Percentiles rank a stretch among this genome's conserved stretches.
phyloP scores from a whole-genome alignment of 164 flowering plant species.

The Annona squamosa region DNA sequence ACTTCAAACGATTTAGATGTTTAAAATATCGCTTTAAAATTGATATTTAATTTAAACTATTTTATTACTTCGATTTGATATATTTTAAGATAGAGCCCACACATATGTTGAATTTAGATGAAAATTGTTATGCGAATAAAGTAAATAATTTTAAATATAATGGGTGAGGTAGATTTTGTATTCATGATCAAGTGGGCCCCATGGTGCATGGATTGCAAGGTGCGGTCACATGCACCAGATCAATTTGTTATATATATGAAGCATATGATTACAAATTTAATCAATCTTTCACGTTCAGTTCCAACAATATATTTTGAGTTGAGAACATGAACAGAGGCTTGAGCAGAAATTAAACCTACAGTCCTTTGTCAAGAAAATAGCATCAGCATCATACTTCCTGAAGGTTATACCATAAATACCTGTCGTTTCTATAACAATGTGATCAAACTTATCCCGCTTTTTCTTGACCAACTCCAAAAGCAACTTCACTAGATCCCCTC shows the following conservation, averaged over 20 bases:
- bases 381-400: not conserved
- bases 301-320: not conserved
- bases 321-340: not conserved
- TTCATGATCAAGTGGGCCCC: too few relatives aligned
- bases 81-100: too few relatives aligned
- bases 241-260: too few relatives aligned
- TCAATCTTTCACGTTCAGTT: not conserved
- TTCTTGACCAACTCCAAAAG: conserved; percentile 64
- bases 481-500: conserved; percentile 93
- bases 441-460: conserved; percentile 80
- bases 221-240: not conserved
- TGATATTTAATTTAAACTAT: too few relatives aligned
- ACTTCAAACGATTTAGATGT: too few relatives aligned
- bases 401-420: conserved; percentile 33
- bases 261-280: not conserved
- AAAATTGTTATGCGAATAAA: too few relatives aligned
- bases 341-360: not conserved
- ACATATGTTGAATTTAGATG: too few relatives aligned
- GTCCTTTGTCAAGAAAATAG: not conserved
- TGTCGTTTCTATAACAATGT: conserved; percentile 94
- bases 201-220: not conserved
- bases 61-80: too few relatives aligned
- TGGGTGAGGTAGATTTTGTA: too few relatives aligned
- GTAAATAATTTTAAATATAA: too few relatives aligned
- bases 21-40: too few relatives aligned